Base-by-base conservation (phyloP, 1,139 yeast genomes). In the Nadsonia starkeyi-henricii region DNA sequence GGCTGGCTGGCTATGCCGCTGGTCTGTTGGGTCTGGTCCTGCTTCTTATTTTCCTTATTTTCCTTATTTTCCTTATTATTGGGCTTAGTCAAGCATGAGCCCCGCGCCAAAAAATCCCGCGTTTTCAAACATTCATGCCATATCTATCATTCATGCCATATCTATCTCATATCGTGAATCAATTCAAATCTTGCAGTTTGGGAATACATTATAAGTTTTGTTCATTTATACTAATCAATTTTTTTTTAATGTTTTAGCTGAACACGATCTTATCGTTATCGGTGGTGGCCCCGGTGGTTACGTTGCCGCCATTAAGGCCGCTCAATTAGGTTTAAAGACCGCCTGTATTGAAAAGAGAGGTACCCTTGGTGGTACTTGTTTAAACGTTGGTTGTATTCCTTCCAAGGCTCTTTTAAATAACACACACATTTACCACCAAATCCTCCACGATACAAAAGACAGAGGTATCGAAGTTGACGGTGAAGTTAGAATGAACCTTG, bases 231-330 rank as follows among this genome's bases (percentile, higher is more conserved):
- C 28, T 41, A 41, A 2, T 41, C 8, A 36, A 43, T 48, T 49
- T 52, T 53, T 76, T 37, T 19, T 4, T 17, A 12, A 5, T 41
- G 4, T 20, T 41, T 4, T 20, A 41, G 26, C 5, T 74, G 78
- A 85, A 66, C 93, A 85, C 65, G 98, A 91, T 62, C 79, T 89
- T 52, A 94, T 89, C 50, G 86, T 93, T 58, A 84, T 93, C 63
- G 99, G 99, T 58, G 98, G 96, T 61, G 99, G 99, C 52, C 99
- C 99, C 57, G 99, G 97, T 68, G 99, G 99, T 55, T 69, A 69
- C 56, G 94, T 93, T 58, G 97, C 97, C 51, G 98, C 99, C 62
- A 93, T 93, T 67, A 89, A 86, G 70, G 96, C 96, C 51, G 98
- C 98, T 48, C 99, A 93, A 72, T 75, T 88, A 54, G 97, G 97